Evolutionary conservation across 2,329 filamentous ascomycete species (phyloP).

Genomic region (Geosmithia morbida): DNA sequence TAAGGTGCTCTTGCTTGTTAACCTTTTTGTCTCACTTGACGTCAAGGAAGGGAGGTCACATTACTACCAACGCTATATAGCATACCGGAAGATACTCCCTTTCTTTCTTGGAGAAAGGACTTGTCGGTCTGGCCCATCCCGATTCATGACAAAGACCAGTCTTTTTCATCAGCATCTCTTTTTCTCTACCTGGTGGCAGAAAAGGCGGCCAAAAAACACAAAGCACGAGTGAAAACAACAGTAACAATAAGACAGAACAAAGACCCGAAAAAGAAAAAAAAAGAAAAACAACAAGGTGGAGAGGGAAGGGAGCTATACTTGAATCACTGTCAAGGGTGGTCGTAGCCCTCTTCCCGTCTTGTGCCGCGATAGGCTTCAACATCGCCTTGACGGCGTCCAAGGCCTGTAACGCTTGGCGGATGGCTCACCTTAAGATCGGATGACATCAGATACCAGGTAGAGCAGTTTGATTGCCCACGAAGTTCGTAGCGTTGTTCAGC

Average conservation of each 20-base stretch:
- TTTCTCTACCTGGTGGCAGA: too few species aligned
- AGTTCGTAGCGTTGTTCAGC: constrained; percentile 2
- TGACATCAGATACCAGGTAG: constrained; percentile 13
- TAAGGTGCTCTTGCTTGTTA: neutral
- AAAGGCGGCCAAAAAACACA: neutral
- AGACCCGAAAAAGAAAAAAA: too few species aligned
- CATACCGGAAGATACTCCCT: neutral
- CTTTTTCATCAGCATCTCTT: too few species aligned
- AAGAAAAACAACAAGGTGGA: too few species aligned
- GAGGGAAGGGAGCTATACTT: too few species aligned
- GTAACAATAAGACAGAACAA: neutral
- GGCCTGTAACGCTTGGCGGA: neutral
- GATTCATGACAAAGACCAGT: neutral
- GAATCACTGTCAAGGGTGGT: too few species aligned
- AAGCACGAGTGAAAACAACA: neutral
- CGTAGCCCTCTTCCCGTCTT: neutral
- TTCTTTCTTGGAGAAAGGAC: neutral
- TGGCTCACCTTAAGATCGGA: constrained; percentile 15
- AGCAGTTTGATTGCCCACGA: constrained; percentile 8
- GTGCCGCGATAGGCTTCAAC: neutral
- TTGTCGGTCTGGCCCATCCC: neutral
- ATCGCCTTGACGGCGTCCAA: neutral
- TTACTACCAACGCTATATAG: neutral
- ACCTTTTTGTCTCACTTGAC: neutral
- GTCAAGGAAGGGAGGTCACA: neutral